Conservation (phyloP, 148 eudicot species). For the Rhododendron ovatum region DNA sequence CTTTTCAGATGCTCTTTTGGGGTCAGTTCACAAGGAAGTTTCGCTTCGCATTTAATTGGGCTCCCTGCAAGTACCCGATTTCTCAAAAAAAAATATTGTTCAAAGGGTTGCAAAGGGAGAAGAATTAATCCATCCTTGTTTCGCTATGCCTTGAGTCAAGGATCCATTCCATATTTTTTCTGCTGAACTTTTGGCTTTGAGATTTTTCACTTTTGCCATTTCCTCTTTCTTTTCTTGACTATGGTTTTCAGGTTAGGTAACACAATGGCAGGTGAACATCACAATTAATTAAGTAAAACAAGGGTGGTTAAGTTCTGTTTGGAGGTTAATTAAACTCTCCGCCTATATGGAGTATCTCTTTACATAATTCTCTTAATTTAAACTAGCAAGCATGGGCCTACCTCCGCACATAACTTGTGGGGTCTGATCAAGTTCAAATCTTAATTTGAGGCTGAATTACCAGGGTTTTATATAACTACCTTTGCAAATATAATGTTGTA, state of each 20-base stretch:
- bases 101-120: neutral
- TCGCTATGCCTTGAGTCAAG: neutral
- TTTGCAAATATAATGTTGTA: no score
- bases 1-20: no score
- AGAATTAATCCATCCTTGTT: neutral
- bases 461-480: no score
- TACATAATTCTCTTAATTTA: neutral
- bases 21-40: no score
- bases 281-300: neutral
- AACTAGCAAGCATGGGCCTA: constrained; percentile 7
- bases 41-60: no score
- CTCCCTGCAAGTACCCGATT: no score
- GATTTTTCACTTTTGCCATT: neutral
- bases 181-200: neutral
- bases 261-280: neutral
- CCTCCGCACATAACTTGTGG: neutral
- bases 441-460: no score
- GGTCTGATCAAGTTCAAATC: no score
- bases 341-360: neutral
- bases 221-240: neutral
- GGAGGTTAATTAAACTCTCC: neutral
- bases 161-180: neutral
- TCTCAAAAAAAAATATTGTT: no score
- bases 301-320: neutral
- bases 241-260: neutral